Evolutionary conservation across 441 rosid genomes (phyloP), one percentile per base, ranked within the genome.

Genomic region (Cnidoscolus chayamansa): DNA sequence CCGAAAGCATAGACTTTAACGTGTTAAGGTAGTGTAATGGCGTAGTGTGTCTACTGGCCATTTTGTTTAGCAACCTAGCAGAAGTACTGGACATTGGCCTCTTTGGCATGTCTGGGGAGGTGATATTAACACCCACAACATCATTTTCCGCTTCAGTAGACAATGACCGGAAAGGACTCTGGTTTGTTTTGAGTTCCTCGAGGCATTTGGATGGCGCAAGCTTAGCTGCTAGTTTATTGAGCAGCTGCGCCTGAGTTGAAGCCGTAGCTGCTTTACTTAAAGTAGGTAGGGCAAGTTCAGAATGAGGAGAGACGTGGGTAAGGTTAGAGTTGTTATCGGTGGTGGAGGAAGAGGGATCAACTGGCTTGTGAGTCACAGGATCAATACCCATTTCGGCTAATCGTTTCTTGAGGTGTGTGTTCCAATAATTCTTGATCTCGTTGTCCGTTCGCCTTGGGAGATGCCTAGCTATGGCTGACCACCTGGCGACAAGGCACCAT

Each of bases 391-490:
- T 77, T 61, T 82, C 74, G 11, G 76, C 56, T 70, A 84, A 53
- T 43, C 82, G 74, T 76, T 83, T 85, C 61, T 80, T 84, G 60
- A 84, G 79, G 70, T 82, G 83, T 31, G 87, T 84, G 77, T 87
- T 81, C 86, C 88, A 81, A 49, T 79, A 74, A 75, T 85, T 85
- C 76, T 85, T 85, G 69, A 85, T 85, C 48, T 85, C 86, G 58
- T 85, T 83, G 56, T 83, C 88, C 0, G 86, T 83, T 71, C 86
- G 57, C 53, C 74, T 79, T 11, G 84, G 81, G 32, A 85, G 76
- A 13, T 80, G 83, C 71, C 83, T 81, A 25, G 89, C 86, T 69
- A 85, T 85, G 7, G 81, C 84, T 12, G 86, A 78, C 89, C 89
- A 83, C 75, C 89, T 85, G 64, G 59, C 30, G 20, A 17, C 16